These are phyloP conservation scores for Orbilia blumenaviensis DNA, from an alignment of 2,329 filamentous ascomycete species.

Conservation along the genomic window DNA sequence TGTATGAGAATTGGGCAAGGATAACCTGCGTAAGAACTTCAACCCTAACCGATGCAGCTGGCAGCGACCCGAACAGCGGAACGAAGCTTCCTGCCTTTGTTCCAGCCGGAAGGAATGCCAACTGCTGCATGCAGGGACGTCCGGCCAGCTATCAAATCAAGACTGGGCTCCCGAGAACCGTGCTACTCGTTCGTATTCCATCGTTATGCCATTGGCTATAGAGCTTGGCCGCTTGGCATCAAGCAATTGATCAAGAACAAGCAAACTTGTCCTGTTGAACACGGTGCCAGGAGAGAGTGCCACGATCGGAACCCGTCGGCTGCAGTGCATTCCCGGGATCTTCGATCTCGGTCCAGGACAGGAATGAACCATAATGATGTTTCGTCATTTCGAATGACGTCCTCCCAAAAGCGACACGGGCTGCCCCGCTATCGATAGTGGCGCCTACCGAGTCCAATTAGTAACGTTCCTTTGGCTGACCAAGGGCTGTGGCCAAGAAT, in stretches of 20 bases:
- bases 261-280: no score
- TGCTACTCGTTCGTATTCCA: background rate
- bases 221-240: slow-evolving; percentile 20
- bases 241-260: background rate
- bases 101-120: slow-evolving; percentile 3
- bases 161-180: background rate
- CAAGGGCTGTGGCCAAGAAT: no score
- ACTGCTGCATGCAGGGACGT: slow-evolving; percentile 8
- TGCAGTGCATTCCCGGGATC: background rate
- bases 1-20: slow-evolving; percentile 42
- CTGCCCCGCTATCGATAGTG: background rate
- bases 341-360: slow-evolving; percentile 8
- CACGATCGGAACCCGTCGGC: background rate
- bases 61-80: background rate
- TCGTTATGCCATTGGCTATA: background rate
- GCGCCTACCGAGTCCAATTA: no score
- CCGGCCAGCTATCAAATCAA: background rate
- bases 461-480: no score
- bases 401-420: background rate
- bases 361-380: slow-evolving; percentile 6
- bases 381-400: background rate
- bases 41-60: slow-evolving; percentile 16
- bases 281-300: no score
- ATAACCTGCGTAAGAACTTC: background rate
- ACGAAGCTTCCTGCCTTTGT: background rate